Conservation (phyloP, 2,329 filamentous ascomycete species). For the Neonectria hederae region DNA sequence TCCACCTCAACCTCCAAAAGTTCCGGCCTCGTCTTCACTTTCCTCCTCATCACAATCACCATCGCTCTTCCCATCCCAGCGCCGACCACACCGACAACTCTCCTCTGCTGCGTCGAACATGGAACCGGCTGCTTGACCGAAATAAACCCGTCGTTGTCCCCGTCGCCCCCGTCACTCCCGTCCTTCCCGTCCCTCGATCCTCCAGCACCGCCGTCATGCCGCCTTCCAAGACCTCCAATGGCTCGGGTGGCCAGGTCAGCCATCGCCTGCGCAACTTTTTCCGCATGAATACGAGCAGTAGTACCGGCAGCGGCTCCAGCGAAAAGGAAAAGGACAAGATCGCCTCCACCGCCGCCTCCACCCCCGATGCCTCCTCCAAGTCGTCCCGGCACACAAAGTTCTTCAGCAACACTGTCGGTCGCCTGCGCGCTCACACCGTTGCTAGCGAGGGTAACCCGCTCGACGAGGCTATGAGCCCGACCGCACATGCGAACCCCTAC, state of each 20-base stretch:
- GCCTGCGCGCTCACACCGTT: constrained; percentile 88
- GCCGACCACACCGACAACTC: constrained; percentile 12
- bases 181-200: constrained; percentile 21
- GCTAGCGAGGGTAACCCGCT: constrained; percentile 92
- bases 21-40: constrained; percentile 26
- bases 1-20: background rate
- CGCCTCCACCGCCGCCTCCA: constrained; percentile 11
- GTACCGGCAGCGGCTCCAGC: constrained; percentile 49
- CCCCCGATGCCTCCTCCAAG: constrained; percentile 54
- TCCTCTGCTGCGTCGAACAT: constrained; percentile 46
- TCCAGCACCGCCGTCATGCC: constrained; percentile 53
- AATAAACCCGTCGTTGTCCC: constrained; percentile 29
- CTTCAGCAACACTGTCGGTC: constrained; percentile 84
- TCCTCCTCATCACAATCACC: constrained; percentile 20
- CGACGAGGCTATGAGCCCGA: constrained; percentile 90
- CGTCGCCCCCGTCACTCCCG: constrained; percentile 23
- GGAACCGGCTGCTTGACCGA: constrained; percentile 50
- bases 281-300: constrained; percentile 65
- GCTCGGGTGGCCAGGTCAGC: constrained; percentile 67
- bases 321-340: constrained; percentile 51
- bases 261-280: constrained; percentile 78
- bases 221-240: constrained; percentile 62
- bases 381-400: constrained; percentile 87
- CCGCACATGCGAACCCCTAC: constrained; percentile 94
- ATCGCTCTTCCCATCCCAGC: constrained; percentile 11